Conservation (phyloP, 139 green algal species). For the Ulvella scutata region DNA sequence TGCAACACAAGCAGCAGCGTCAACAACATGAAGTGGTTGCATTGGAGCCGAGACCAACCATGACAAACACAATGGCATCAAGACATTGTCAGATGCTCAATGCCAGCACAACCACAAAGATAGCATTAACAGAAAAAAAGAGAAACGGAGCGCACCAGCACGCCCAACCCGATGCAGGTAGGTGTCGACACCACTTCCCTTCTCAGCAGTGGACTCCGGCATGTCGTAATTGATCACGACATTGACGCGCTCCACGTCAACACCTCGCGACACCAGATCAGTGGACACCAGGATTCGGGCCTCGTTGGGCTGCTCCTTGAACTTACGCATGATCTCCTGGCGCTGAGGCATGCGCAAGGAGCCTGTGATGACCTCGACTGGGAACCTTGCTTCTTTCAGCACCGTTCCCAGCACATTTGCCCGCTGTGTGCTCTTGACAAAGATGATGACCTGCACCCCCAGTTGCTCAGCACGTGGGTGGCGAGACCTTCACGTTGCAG, state of each 20-base stretch:
- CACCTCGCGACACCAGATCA: constrained; percentile 92
- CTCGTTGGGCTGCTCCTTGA: constrained; percentile 88
- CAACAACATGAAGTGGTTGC: too few species aligned
- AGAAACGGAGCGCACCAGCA: too few species aligned
- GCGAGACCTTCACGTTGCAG: too few species aligned
- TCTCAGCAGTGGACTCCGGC: constrained; percentile 77
- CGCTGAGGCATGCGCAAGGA: not conserved
- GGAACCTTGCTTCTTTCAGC: not conserved
- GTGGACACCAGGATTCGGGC: constrained; percentile 98
- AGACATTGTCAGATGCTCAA: not conserved
- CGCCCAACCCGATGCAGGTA: constrained; percentile 82
- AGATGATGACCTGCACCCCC: constrained; percentile 71
- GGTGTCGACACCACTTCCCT: constrained; percentile 86
- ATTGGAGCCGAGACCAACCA: not conserved
- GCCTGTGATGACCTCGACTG: not conserved
- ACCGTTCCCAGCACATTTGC: constrained; percentile 28
- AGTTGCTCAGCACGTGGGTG: too few species aligned
- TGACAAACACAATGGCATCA: not conserved
- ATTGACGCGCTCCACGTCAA: constrained; percentile 99
- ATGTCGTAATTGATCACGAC: constrained; percentile 99
- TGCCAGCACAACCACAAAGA: not conserved
- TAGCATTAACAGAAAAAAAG: too few species aligned
- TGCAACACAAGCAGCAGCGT: too few species aligned
- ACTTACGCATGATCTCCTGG: constrained; percentile 16
- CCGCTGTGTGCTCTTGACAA: constrained; percentile 69